Conservation (phyloP, 768 basidiomycete species). For the Boletus tomentosulus region DNA sequence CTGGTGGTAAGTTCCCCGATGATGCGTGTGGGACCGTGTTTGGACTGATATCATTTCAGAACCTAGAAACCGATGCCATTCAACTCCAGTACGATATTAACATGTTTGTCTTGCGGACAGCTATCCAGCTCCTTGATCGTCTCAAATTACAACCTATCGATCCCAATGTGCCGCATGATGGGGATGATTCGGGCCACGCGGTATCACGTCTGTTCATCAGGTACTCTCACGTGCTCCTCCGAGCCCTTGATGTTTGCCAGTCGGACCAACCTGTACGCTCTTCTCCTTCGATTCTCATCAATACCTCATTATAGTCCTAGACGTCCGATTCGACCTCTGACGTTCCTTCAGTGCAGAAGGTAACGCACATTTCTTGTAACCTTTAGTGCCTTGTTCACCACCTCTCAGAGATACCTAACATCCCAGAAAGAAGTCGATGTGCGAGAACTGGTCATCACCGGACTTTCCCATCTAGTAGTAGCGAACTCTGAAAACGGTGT, state of each 20-base stretch:
- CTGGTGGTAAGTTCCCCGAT: conserved; percentile 39
- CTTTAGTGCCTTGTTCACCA: conserved; percentile 1
- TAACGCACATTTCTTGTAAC: conserved; percentile 16
- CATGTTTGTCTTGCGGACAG: conserved; percentile 65
- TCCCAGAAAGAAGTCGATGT: conserved; percentile 57
- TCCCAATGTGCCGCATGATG: conserved; percentile 44
- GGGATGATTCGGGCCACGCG: conserved; percentile 63
- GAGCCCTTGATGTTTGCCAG: conserved; percentile 53
- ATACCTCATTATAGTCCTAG: conserved; percentile 27
- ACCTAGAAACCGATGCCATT: conserved; percentile 34
- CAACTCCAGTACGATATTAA: conserved; percentile 64
- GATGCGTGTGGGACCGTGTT: neutral
- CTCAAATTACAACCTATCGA: conserved; percentile 61
- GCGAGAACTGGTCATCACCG: conserved; percentile 73
- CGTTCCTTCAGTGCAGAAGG: conserved; percentile 43
- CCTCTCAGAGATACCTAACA: conserved; percentile 38
- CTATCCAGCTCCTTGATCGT: conserved; percentile 71
- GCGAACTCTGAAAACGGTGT: conserved; percentile 86
- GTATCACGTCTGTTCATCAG: conserved; percentile 77
- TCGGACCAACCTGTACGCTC: conserved; percentile 41
- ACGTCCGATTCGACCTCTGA: conserved; percentile 49
- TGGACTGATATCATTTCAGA: conserved; percentile 22
- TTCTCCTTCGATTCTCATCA: neutral
- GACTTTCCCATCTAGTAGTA: conserved; percentile 74
- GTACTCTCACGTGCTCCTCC: conserved; percentile 64